Conservation (phyloP, 345 rosid genomes). For the Gossypium bickii region DNA sequence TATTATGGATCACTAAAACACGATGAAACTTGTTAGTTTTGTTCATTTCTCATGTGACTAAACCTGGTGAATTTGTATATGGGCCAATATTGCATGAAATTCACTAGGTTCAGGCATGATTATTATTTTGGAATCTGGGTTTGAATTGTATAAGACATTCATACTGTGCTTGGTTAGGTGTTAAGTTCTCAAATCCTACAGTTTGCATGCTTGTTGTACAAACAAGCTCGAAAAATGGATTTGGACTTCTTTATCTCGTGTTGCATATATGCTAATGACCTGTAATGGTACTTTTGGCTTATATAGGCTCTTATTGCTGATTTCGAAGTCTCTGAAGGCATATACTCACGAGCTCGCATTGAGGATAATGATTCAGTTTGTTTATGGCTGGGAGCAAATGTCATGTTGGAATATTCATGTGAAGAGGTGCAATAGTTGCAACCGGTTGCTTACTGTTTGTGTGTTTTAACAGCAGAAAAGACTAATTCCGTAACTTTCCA, state of each 20-base stretch:
- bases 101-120: neutral
- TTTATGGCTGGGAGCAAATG: conserved; percentile 94
- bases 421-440: conserved; percentile 55
- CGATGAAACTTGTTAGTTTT: neutral
- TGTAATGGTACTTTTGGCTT: neutral
- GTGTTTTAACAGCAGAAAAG: conserved; percentile 18
- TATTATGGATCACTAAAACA: neutral
- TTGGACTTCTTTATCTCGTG: neutral
- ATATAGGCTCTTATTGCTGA: conserved; percentile 70
- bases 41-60: neutral
- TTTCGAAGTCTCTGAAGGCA: conserved; percentile 95
- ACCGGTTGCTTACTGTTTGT: conserved; percentile 11
- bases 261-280: neutral
- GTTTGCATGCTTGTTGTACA: neutral
- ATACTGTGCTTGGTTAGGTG: neutral
- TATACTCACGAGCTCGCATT: conserved; percentile 71
- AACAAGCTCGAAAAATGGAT: neutral
- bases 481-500: conserved; percentile 19
- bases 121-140: neutral
- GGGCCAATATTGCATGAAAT: neutral
- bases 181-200: neutral
- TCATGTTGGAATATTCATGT: conserved; percentile 92
- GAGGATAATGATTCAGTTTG: conserved; percentile 74
- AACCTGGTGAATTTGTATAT: neutral
- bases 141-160: neutral